phyloP scores from a whole-genome alignment of 148 eudicot genomes.

The Chenopodium quinoa region DNA sequence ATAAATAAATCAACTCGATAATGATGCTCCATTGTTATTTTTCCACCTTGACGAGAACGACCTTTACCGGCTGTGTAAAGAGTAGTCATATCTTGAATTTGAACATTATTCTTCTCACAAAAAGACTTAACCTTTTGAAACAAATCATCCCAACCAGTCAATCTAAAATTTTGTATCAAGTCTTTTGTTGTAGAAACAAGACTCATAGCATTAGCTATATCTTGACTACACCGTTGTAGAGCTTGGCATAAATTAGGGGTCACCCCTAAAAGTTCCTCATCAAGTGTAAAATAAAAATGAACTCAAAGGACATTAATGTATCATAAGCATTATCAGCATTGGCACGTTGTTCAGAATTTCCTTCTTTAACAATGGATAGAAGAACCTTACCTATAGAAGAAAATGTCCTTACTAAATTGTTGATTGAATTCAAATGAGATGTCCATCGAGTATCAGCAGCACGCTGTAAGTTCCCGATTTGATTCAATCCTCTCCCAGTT shows the following conservation, averaged over 20 bases:
- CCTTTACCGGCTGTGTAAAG: no score
- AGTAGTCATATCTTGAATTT: no score
- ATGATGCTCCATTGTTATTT: neutral
- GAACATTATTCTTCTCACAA: no score
- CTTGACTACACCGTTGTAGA: neutral
- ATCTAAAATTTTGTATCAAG: no score
- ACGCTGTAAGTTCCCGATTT: neutral
- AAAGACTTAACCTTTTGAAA: no score
- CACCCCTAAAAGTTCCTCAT: neutral
- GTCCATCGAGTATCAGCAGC: neutral
- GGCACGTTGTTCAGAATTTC: neutral
- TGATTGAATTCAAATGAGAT: neutral
- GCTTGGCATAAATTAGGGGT: neutral
- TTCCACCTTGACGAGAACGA: neutral
- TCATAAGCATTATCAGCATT: neutral
- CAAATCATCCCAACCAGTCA: no score
- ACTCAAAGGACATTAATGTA: neutral
- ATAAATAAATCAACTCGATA: neutral
- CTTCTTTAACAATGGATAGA: neutral
- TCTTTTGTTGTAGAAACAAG: no score
- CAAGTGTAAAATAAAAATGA: neutral
- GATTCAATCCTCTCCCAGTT: neutral
- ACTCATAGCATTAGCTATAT: neutral
- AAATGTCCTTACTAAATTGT: neutral
- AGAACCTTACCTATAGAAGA: neutral